These are phyloP conservation scores for Piper betle DNA, from an alignment of 164 flowering plant genomes.

Conservation along the genomic window DNA sequence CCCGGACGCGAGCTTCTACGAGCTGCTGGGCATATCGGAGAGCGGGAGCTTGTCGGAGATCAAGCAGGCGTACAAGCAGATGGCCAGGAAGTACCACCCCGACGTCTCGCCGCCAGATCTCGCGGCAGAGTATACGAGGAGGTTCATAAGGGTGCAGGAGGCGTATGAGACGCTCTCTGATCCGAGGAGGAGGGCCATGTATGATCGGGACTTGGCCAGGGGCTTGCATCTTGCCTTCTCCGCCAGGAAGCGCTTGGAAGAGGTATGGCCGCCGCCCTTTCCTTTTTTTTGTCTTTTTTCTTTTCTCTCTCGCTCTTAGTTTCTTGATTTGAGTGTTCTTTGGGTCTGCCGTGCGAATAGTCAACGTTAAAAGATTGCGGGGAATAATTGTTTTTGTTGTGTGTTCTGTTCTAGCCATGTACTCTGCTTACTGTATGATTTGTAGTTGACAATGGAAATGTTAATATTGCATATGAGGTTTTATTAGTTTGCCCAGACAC, in stretches of 20 bases:
- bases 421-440: too few species aligned
- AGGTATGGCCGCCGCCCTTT: constrained; percentile 22
- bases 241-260: constrained; percentile 33
- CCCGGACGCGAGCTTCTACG: constrained; percentile 38
- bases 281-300: background rate
- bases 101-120: constrained; percentile 88
- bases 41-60: constrained; percentile 43
- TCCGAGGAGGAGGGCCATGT: constrained; percentile 52
- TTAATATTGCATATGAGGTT: background rate
- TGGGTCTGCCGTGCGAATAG: background rate
- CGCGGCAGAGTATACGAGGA: constrained; percentile 57
- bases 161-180: constrained; percentile 91
- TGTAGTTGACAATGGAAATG: background rate
- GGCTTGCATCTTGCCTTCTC: constrained; percentile 67
- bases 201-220: constrained; percentile 53
- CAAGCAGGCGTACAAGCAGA: constrained; percentile 81
- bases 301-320: too few species aligned
- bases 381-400: background rate
- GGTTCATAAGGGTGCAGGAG: constrained; percentile 78
- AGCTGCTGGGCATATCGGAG: constrained; percentile 60
- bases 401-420: too few species aligned
- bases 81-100: constrained; percentile 79
- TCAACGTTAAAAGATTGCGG: background rate
- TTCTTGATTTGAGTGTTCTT: background rate
- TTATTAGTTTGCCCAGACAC: too few species aligned